Conservation (phyloP, 2,329 filamentous ascomycete species). For the Penicillium sp. region DNA sequence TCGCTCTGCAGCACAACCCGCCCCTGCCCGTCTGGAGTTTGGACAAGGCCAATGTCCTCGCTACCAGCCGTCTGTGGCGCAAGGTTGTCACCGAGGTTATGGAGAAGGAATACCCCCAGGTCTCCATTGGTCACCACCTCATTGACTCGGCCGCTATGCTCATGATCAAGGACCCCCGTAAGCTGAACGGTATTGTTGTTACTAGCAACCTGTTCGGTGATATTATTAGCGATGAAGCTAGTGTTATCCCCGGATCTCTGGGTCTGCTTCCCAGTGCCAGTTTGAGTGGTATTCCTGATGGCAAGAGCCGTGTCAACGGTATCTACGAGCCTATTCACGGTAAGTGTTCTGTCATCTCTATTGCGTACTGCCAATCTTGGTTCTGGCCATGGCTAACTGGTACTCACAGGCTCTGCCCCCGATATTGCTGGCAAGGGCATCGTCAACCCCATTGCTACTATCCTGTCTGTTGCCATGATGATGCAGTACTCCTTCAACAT, state of each 20-base stretch:
- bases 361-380: not conserved
- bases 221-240: constrained; percentile 93
- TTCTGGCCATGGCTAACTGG: constrained; percentile 1
- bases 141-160: constrained; percentile 98
- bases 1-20: constrained; percentile 74
- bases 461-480: constrained; percentile 94
- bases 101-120: constrained; percentile 80
- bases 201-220: constrained; percentile 95
- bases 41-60: constrained; percentile 96
- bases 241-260: constrained; percentile 86
- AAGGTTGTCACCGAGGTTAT: constrained; percentile 83
- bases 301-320: constrained; percentile 79
- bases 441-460: constrained; percentile 88
- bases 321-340: constrained; percentile 98
- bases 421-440: constrained; percentile 91
- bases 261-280: constrained; percentile 86
- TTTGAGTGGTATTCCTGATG: constrained; percentile 80
- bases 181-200: constrained; percentile 85
- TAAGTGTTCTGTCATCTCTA: constrained; percentile 38
- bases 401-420: constrained; percentile 69
- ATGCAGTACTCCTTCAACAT: constrained; percentile 86
- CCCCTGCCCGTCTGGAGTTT: constrained; percentile 78
- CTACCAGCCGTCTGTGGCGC: constrained; percentile 84
- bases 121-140: constrained; percentile 81
- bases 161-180: constrained; percentile 89